Evolutionary conservation across 331 rosid species (phyloP).

Genomic region (Quercus tomentella): DNA sequence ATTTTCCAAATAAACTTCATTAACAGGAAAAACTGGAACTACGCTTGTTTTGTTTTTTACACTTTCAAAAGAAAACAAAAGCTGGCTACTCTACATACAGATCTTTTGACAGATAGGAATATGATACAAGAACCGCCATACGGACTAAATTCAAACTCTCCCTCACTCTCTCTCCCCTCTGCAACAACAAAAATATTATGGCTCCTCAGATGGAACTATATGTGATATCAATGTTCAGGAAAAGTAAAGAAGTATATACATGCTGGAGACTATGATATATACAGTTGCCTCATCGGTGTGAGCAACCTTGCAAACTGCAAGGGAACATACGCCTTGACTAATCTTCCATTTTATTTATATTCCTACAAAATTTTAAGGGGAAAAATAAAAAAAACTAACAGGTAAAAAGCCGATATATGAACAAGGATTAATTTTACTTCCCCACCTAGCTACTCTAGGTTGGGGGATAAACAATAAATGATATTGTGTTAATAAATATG

Average conservation of each 20-base stretch:
- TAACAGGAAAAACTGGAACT: neutral
- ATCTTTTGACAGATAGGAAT: neutral
- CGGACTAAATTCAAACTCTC: neutral
- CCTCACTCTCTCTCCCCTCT: neutral
- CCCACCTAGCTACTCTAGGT: too few species aligned
- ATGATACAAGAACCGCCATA: constrained; percentile 5
- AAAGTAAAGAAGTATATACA: neutral
- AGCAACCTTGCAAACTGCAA: constrained; percentile 89
- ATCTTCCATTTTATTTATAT: constrained; percentile 74
- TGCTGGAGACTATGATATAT: constrained; percentile 35
- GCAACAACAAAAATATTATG: too few species aligned
- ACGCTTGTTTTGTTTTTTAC: neutral
- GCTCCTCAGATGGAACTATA: neutral
- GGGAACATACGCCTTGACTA: constrained; percentile 83
- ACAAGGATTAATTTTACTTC: too few species aligned
- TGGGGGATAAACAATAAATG: neutral
- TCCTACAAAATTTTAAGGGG: constrained; percentile 41
- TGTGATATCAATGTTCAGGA: neutral
- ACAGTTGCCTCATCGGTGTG: constrained; percentile 85
- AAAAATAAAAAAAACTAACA: neutral
- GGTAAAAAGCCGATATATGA: neutral
- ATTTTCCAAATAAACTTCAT: neutral
- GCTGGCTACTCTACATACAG: neutral
- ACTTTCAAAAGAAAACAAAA: neutral
- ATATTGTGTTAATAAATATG: neutral